These are phyloP conservation scores for Cruciata laevipes DNA, from an alignment of 257 asterid genomes.

Conservation along the genomic window DNA sequence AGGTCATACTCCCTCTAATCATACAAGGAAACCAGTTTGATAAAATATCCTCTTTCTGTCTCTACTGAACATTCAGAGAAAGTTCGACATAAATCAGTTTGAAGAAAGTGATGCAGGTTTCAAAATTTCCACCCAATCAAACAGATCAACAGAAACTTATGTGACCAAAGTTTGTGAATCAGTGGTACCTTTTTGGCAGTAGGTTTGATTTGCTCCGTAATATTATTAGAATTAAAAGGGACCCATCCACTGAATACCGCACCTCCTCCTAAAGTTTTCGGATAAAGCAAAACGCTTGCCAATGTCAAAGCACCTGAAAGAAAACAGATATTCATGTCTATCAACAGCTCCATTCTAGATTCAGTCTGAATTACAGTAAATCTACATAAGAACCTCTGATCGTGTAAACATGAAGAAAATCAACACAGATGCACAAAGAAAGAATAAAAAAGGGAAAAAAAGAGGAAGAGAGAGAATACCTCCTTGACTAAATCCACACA, in stretches of 20 bases:
- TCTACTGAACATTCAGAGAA: neutral
- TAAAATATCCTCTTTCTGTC: neutral
- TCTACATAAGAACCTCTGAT: neutral
- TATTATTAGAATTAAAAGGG: conserved; percentile 69
- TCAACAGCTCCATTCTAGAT: too few relatives aligned
- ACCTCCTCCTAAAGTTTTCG: conserved; percentile 90
- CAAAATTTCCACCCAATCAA: neutral
- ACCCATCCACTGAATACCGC: conserved; percentile 98
- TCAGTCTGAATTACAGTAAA: conserved; percentile 7
- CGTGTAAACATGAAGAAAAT: too few relatives aligned
- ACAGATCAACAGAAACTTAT: neutral
- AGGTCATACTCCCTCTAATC: neutral
- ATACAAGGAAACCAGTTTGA: neutral
- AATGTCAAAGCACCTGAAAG: conserved; percentile 78
- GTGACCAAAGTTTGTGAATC: neutral
- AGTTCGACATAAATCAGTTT: neutral
- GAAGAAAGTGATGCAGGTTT: neutral
- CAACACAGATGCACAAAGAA: neutral
- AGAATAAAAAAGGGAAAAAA: conserved; percentile 11
- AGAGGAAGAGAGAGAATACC: conserved; percentile 34
- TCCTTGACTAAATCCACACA: conserved; percentile 99
- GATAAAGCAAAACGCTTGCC: conserved; percentile 86
- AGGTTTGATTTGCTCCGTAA: conserved; percentile 50
- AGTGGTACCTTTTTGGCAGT: conserved; percentile 64
- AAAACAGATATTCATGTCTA: conserved; percentile 8